Evolutionary conservation across 768 basidiomycete genomes (phyloP).

Genomic region (Pleurotus salmoneostramineus): DNA sequence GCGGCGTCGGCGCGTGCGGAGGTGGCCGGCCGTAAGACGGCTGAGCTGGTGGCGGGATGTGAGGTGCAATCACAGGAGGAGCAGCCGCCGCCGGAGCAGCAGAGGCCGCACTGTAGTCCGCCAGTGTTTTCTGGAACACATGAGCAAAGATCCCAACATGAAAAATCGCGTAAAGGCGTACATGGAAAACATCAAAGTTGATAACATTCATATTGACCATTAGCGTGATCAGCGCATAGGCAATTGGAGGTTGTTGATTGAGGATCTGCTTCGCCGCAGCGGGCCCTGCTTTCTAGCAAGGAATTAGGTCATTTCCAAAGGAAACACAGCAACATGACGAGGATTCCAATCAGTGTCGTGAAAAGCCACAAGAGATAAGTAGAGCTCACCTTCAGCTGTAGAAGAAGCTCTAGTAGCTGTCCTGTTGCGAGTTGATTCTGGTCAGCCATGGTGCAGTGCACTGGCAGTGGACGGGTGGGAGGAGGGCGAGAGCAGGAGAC

Average conservation of each 20-base stretch:
- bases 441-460: constrained; percentile 38
- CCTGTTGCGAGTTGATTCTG: constrained; percentile 50
- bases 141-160: neutral
- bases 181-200: constrained; percentile 74
- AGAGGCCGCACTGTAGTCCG: constrained; percentile 38
- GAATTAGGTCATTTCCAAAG: too few species aligned
- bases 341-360: constrained; percentile 5
- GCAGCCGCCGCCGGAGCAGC: constrained; percentile 15
- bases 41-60: constrained; percentile 45
- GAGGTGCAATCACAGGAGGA: constrained; percentile 23
- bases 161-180: constrained; percentile 19
- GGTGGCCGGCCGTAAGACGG: constrained; percentile 31
- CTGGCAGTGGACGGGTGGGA: too few species aligned
- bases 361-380: neutral
- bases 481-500: too few species aligned
- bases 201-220: constrained; percentile 79
- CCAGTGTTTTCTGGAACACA: constrained; percentile 54
- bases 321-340: neutral
- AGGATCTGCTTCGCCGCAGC: constrained; percentile 65
- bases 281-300: constrained; percentile 65
- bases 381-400: constrained; percentile 61
- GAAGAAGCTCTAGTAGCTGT: constrained; percentile 68
- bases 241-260: constrained; percentile 70
- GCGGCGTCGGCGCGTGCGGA: constrained; percentile 18
- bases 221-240: constrained; percentile 70